phyloP scores from a whole-genome alignment of 495 filamentous ascomycete species.

The Chlorociboria aeruginascens region DNA sequence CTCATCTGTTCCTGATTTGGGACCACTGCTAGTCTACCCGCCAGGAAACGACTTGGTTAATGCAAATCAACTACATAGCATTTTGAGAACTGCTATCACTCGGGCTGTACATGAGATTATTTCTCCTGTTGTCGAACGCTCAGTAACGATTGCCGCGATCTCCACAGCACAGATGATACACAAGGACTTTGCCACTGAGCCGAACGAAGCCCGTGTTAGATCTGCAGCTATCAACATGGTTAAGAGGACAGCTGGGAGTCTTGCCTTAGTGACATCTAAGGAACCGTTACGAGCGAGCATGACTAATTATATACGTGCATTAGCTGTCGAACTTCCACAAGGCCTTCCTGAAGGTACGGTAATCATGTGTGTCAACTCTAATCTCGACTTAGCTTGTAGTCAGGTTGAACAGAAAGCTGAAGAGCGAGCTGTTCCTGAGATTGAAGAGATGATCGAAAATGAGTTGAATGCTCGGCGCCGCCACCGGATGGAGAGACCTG shows the following conservation, averaged over 20 bases:
- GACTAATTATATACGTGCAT: constrained; percentile 80
- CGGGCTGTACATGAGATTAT: constrained; percentile 90
- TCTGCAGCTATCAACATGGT: constrained; percentile 84
- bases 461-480: constrained; percentile 63
- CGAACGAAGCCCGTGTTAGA: constrained; percentile 74
- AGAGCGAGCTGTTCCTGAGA: constrained; percentile 82
- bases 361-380: constrained; percentile 96
- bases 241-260: constrained; percentile 77
- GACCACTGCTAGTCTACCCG: constrained; percentile 59
- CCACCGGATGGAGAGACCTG: constrained; percentile 56
- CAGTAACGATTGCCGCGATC: constrained; percentile 93
- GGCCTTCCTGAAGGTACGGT: constrained; percentile 80
- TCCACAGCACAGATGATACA: constrained; percentile 85
- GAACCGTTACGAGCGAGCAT: constrained; percentile 94
- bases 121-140: constrained; percentile 89
- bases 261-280: constrained; percentile 95
- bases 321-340: constrained; percentile 57
- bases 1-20: constrained; percentile 68
- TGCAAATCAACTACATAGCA: constrained; percentile 59
- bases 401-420: constrained; percentile 92
- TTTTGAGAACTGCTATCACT: constrained; percentile 72
- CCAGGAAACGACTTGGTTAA: constrained; percentile 63
- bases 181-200: constrained; percentile 92
- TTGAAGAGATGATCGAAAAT: constrained; percentile 76
- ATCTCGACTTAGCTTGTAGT: constrained; percentile 81